A percentile compares a stretch with the other conserved stretches of the same genome.
Conservation (phyloP, 768 basidiomycete genomes). For the Mycena maculata region DNA sequence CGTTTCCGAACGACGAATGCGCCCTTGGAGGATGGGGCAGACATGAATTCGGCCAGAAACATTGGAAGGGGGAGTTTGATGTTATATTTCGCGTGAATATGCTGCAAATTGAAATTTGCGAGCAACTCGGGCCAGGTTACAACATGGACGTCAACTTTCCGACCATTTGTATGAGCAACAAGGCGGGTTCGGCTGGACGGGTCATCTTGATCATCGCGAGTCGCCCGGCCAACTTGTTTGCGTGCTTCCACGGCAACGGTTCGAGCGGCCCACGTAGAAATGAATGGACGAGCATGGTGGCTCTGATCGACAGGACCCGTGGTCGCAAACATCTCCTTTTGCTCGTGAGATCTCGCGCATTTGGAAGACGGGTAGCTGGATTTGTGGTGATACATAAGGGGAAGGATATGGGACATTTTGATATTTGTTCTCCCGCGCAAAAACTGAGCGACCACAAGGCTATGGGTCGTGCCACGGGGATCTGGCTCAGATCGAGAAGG, state of each 20-base stretch:
- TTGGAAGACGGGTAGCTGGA: not conserved
- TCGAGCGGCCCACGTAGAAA: constrained; percentile 1
- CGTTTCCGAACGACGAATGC: not conserved
- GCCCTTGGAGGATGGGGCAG: not conserved
- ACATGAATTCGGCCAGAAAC: not conserved
- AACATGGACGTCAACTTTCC: not conserved
- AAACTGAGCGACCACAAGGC: not conserved
- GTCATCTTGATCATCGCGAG: not conserved
- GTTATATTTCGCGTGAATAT: not conserved
- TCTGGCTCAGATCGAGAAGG: not conserved
- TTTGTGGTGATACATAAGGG: not conserved
- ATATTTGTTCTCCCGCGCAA: not conserved
- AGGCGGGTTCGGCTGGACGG: not conserved
- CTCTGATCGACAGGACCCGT: not conserved
- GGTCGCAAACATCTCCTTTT: not conserved
- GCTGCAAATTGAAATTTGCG: constrained; percentile 1
- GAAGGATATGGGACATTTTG: not conserved
- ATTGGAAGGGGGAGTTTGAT: not conserved
- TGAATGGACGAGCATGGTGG: constrained; percentile 2
- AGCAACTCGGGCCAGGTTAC: not conserved
- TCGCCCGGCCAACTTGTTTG: not conserved
- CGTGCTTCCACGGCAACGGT: not conserved
- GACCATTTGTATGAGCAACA: not conserved
- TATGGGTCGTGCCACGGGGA: not conserved
- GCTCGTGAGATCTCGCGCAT: not conserved